Percentiles rank a stretch among this genome's conserved stretches.
phyloP scores from a whole-genome alignment of 208 protist species.

The Wallacemonas rigidus region DNA sequence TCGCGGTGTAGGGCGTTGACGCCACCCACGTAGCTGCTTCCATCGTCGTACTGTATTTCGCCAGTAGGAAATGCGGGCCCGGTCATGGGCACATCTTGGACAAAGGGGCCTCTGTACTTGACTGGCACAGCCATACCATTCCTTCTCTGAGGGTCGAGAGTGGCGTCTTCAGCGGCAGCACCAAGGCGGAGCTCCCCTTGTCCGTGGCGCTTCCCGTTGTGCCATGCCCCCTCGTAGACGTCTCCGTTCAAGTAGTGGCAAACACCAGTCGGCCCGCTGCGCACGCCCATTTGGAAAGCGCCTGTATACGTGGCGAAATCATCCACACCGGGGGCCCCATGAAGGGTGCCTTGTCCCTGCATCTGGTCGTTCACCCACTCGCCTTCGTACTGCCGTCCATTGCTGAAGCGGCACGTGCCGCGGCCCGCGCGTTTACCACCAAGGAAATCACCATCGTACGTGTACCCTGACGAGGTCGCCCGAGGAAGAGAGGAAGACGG shows the following conservation, averaged over 20 bases:
- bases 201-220: slow-evolving; percentile 63
- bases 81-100: slow-evolving; percentile 37
- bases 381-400: slow-evolving; percentile 75
- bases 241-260: slow-evolving; percentile 76
- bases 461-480: slow-evolving; percentile 46
- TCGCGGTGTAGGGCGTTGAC: slow-evolving; percentile 50
- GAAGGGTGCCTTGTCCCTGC: slow-evolving; percentile 70
- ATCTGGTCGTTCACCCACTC: slow-evolving; percentile 84
- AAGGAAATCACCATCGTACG: slow-evolving; percentile 61
- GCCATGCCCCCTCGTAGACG: slow-evolving; percentile 76
- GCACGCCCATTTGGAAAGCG: slow-evolving; percentile 49
- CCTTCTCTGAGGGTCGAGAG: too few relatives aligned
- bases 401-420: slow-evolving; percentile 73
- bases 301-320: slow-evolving; percentile 75
- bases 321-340: slow-evolving; percentile 49
- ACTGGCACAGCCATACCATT: slow-evolving; percentile 21
- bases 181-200: slow-evolving; percentile 54
- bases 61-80: slow-evolving; percentile 19
- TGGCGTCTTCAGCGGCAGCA: background rate
- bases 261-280: slow-evolving; percentile 57
- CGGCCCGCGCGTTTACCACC: slow-evolving; percentile 64
- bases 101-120: slow-evolving; percentile 63
- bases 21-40: slow-evolving; percentile 56
- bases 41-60: slow-evolving; percentile 68
- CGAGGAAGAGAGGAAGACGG: background rate